Base-by-base conservation (phyloP, 495 filamentous ascomycete species). In the Hypoxylon rickii region DNA sequence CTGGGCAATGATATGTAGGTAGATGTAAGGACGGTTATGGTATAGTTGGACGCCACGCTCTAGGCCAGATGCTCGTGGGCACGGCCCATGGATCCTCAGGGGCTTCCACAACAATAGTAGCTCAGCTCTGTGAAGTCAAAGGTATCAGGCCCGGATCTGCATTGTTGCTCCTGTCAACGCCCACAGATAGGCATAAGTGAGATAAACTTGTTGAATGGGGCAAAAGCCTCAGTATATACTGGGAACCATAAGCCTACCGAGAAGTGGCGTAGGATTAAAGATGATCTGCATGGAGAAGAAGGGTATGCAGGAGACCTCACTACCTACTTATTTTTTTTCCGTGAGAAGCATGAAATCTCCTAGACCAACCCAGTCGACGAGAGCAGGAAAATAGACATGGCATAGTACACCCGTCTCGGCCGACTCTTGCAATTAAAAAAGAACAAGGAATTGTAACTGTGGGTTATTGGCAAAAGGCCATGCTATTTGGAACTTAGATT, bases 11-110 rank as follows among this genome's bases (percentile, higher is more conserved):
- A 26, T 41, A 47, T 49, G n/a, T n/a, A 39, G 44, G 51, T 63
- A 44, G 59, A 36, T 15, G 46, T 44, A 36, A 20, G 41, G 22
- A 59, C 33, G 33, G 34, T 19, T 55, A 64, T 64, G 61, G 47
- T 55, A 64, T 64, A 64, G 47, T 47, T 59, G 41, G 24, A 54
- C 53, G 50, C 66, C 66, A 68, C 66, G 41, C 56, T 66, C 55
- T 33, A 62, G 51, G 46, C 50, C 46, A 55, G 51, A 64, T 55
- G 52, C 52, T 61, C 32, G 24, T 53, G 43, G 31, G 59, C 59
- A 57, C 59, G 58, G 43, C 21, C 51, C 55, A 63, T 40, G 51
- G 44, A 57, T 44, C 34, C n/a, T 40, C 18, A 22, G 22, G 34
- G 37, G 49, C 49, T 63, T 38, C 46, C 43, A 38, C 43, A 39